Evolutionary conservation across 228 moss, liverwort and hornwort species (phyloP).

Genomic region (Sphagnum magellanicum): DNA sequence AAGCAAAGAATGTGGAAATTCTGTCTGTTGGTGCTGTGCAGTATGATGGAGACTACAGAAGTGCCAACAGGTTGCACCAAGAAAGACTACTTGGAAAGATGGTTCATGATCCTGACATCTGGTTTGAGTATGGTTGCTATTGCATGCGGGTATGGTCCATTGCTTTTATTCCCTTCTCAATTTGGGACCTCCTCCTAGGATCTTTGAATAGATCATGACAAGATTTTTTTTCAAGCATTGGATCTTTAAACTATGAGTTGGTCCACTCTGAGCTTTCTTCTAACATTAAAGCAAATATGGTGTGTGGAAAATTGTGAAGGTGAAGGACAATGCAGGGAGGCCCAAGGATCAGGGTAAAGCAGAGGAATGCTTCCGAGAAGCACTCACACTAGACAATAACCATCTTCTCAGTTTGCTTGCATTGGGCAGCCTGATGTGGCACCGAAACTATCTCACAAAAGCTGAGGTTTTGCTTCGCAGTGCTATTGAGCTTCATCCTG

Average conservation of each 20-base stretch:
- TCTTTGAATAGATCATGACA: no score
- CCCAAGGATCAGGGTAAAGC: conserved; percentile 71
- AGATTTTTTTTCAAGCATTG: no score
- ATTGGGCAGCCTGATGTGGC: conserved; percentile 86
- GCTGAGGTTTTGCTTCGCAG: conserved; percentile 59
- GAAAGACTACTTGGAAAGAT: conserved; percentile 75
- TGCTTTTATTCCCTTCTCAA: neutral
- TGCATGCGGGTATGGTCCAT: conserved; percentile 62
- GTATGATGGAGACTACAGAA: conserved; percentile 46
- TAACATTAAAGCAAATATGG: no score
- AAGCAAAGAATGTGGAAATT: neutral
- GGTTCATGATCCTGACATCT: conserved; percentile 45
- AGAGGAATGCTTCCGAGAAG: conserved; percentile 88
- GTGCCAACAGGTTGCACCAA: conserved; percentile 67
- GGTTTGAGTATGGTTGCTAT: conserved; percentile 95
- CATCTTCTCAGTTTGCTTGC: conserved; percentile 65
- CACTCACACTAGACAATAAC: conserved; percentile 52
- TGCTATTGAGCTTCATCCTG: conserved; percentile 45
- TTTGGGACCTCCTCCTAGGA: no score
- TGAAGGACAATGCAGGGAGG: conserved; percentile 15
- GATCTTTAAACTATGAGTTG: no score
- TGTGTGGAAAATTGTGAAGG: conserved; percentile 5
- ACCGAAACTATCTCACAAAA: conserved; percentile 49
- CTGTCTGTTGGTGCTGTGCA: conserved; percentile 1
- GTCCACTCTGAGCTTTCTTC: no score